Conservation (phyloP, 805 yeast genomes). For the Yamadazyma tumulicola region DNA sequence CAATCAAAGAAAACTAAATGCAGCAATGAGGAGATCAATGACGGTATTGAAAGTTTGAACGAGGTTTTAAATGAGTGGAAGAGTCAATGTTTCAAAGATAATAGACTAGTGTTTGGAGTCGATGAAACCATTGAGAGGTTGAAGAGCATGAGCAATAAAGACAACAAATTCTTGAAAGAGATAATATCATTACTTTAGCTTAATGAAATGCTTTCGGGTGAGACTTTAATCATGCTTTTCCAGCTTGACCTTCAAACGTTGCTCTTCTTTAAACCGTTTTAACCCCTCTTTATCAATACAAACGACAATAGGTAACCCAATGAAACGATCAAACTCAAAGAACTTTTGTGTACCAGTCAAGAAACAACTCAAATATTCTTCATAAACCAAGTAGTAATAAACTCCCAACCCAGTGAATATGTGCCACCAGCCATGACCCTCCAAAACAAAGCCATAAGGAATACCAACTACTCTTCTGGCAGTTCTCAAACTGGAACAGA, state of each 20-base stretch:
- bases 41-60: slow-evolving; percentile 52
- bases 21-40: slow-evolving; percentile 45
- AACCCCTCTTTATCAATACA: slow-evolving; percentile 24
- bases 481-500: slow-evolving; percentile 57
- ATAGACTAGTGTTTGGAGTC: slow-evolving; percentile 23
- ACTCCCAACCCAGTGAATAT: slow-evolving; percentile 82
- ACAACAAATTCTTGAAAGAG: slow-evolving; percentile 45
- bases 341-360: slow-evolving; percentile 54
- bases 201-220: not conserved
- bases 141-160: slow-evolving; percentile 23
- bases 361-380: slow-evolving; percentile 70
- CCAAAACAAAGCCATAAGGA: slow-evolving; percentile 83
- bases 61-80: slow-evolving; percentile 56
- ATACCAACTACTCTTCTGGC: slow-evolving; percentile 66
- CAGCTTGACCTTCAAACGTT: not conserved
- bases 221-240: not conserved
- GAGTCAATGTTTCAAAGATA: slow-evolving; percentile 31
- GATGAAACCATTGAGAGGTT: slow-evolving; percentile 40
- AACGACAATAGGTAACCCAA: slow-evolving; percentile 53
- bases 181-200: slow-evolving; percentile 30
- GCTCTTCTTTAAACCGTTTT: slow-evolving; percentile 14
- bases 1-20: slow-evolving; percentile 51
- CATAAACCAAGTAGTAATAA: slow-evolving; percentile 75
- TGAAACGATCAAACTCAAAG: slow-evolving; percentile 57
- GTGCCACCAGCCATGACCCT: slow-evolving; percentile 99